Conservation (phyloP, 2,329 filamentous ascomycete genomes). For the Clarireedia homoeocarpa region DNA sequence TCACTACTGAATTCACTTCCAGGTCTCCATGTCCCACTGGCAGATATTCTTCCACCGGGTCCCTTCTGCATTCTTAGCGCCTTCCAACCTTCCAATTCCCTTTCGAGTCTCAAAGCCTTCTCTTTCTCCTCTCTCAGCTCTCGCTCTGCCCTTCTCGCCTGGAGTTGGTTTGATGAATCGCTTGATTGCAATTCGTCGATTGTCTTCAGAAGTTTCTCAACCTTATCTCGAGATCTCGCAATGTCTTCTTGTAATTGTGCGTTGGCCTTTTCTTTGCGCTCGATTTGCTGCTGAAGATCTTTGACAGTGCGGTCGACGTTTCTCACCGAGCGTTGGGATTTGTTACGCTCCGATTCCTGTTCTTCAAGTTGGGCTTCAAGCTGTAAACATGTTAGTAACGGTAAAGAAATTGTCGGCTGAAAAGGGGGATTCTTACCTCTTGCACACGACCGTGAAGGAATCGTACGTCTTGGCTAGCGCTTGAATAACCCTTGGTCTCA, state of each 20-base stretch:
- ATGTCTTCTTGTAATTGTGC: conserved; percentile 76
- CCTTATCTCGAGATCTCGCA: conserved; percentile 77
- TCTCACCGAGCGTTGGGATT: conserved; percentile 79
- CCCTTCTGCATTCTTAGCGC: conserved; percentile 55
- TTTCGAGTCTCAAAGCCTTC: conserved; percentile 71
- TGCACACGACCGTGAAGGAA: conserved; percentile 92
- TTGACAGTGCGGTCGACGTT: conserved; percentile 92
- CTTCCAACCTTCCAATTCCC: conserved; percentile 81
- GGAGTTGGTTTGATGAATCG: conserved; percentile 74
- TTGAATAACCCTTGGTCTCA: conserved; percentile 95
- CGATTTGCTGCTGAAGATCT: conserved; percentile 85
- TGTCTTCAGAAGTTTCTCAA: conserved; percentile 77
- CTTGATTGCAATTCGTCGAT: conserved; percentile 91
- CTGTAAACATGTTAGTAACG: conserved; percentile 38
- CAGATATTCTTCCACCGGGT: conserved; percentile 17
- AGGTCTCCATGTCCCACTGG: conserved; percentile 19
- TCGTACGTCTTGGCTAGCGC: conserved; percentile 86
- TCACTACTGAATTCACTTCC: conserved; percentile 31
- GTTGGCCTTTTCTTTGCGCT: conserved; percentile 86
- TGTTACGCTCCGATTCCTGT: conserved; percentile 69
- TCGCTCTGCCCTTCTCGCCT: conserved; percentile 77
- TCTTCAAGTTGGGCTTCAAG: conserved; percentile 82
- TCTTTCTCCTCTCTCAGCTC: conserved; percentile 86
- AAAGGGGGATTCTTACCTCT: conserved; percentile 56
- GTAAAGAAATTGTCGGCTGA: not conserved